A percentile compares a stretch with the other conserved stretches of the same genome.
Conservation (phyloP, 768 basidiomycete species). For the Rhodocollybia butyracea region DNA sequence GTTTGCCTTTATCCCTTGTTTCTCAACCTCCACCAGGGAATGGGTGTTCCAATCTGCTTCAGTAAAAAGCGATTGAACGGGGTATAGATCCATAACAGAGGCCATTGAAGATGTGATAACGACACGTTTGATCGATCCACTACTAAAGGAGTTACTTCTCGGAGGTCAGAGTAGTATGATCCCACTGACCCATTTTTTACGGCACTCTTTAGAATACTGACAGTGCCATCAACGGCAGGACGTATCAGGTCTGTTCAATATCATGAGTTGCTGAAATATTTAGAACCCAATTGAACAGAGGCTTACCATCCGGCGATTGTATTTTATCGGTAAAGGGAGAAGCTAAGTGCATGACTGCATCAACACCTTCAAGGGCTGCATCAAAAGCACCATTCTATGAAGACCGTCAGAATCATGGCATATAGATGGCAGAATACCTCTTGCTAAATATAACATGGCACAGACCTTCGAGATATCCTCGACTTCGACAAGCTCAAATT, state of each 20-base stretch:
- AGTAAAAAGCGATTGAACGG: constrained; percentile 25
- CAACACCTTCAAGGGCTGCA: constrained; percentile 71
- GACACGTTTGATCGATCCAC: constrained; percentile 49
- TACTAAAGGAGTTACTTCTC: background rate
- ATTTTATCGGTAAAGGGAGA: constrained; percentile 53
- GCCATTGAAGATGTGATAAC: constrained; percentile 60
- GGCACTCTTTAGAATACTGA: constrained; percentile 32
- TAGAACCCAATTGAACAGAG: background rate
- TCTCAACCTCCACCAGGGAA: constrained; percentile 41
- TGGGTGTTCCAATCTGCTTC: constrained; percentile 61
- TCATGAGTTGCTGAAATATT: background rate
- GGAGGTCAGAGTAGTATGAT: background rate
- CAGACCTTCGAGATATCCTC: constrained; percentile 53
- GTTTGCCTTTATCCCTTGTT: constrained; percentile 44
- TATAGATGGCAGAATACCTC: background rate
- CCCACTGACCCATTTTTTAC: constrained; percentile 1
- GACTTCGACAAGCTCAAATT: constrained; percentile 64
- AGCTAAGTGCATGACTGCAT: constrained; percentile 67
- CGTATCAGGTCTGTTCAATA: constrained; percentile 39
- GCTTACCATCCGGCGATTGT: constrained; percentile 36
- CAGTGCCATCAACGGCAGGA: constrained; percentile 58
- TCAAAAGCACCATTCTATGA: constrained; percentile 71
- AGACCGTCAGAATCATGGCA: background rate
- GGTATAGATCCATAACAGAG: constrained; percentile 30
- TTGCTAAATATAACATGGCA: too few relatives aligned